Base-by-base conservation (phyloP, 495 filamentous ascomycete species). In the Glarea lozoyensis region DNA sequence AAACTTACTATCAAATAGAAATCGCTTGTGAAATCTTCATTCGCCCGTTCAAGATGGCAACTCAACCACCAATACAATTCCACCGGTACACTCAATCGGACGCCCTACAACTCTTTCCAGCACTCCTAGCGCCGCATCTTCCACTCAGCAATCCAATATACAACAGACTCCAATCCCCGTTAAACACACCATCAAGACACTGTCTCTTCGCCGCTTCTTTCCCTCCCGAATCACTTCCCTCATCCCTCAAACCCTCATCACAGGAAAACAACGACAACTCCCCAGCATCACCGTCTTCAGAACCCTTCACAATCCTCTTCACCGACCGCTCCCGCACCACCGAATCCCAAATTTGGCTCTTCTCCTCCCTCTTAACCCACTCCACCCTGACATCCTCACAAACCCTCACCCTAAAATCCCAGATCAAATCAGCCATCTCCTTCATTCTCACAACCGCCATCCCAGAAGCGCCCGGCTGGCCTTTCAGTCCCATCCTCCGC, bases 301-400 rank as follows among this genome's bases (percentile, higher is more conserved):
- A 45, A 34, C 3, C 10, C 4, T 53, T 43, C 16, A 57, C 46
- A 10, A 43, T 57, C 9, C 25, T 57, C 19, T 57, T 57, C 25
- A 44, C 50, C 6, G 54, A 57, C 23, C 38, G 54, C 12, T 50
- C 46, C 20, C 41, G 54, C 0, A 42, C 50, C 15, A n/a, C 13
- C 2, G 54, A 57, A 32, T 50, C 54, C 13, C 54, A 57, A 37
- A 53, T 57, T 10, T 57, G 54, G 54, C 31, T 53, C 18, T 57
- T 50, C 47, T 53, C 53, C 18, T 31, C 54, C 3, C 16, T 57
- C 6, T 46, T 46, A 40, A 21, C 35, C 2, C 1, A 12, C n/a
- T 0, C 19, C 7, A 27, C 20, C 5, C 41, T 55, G 10, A 41
- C 40, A 7, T 10, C 25, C 1, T 18, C 17, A 12, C 29, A 57